A percentile compares a stretch with the other conserved stretches of the same genome.
phyloP scores from a whole-genome alignment of 495 filamentous ascomycete genomes.

The Podospora appendiculata region DNA sequence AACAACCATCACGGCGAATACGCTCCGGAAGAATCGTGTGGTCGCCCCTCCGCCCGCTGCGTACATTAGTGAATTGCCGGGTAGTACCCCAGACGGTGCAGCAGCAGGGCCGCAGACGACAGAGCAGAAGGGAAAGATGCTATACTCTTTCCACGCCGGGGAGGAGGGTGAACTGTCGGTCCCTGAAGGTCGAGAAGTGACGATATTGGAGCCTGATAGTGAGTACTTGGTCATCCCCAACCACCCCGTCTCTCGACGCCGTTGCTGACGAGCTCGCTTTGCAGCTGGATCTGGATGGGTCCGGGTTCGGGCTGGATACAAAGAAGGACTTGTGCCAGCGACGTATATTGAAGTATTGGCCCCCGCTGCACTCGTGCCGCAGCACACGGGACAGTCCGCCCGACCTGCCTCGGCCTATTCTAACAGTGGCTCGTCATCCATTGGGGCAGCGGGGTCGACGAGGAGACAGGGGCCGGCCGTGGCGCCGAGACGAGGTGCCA shows the following conservation, averaged over 20 bases:
- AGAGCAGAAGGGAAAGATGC: conserved; percentile 75
- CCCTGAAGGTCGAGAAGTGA: conserved; percentile 65
- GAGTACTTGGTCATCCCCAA: conserved; percentile 23
- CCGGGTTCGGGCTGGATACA: conserved; percentile 58
- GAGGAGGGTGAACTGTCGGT: conserved; percentile 76
- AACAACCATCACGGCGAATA: conserved; percentile 16
- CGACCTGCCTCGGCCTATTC: conserved; percentile 66
- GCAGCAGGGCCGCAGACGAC: conserved; percentile 15
- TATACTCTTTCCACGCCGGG: conserved; percentile 74
- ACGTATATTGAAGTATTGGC: conserved; percentile 52
- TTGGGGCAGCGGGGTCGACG: conserved; percentile 39
- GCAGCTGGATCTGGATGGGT: conserved; percentile 89
- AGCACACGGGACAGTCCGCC: conserved; percentile 43
- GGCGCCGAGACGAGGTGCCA: conserved; percentile 83
- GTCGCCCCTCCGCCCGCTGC: conserved; percentile 80
- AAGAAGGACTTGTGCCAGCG: conserved; percentile 80
- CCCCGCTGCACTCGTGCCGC: conserved; percentile 35
- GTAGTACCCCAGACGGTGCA: conserved; percentile 31
- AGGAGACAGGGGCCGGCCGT: conserved; percentile 94
- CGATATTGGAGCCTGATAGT: conserved; percentile 85
- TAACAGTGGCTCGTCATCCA: conserved; percentile 61
- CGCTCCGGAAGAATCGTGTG: conserved; percentile 56
- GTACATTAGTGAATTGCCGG: conserved; percentile 61
- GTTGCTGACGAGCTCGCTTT: background rate
- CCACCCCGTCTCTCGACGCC: background rate